Percentiles rank a stretch among this genome's conserved stretches.
phyloP scores from a whole-genome alignment of 176 grass and related monocot species.

The Oryza brachyantha region DNA sequence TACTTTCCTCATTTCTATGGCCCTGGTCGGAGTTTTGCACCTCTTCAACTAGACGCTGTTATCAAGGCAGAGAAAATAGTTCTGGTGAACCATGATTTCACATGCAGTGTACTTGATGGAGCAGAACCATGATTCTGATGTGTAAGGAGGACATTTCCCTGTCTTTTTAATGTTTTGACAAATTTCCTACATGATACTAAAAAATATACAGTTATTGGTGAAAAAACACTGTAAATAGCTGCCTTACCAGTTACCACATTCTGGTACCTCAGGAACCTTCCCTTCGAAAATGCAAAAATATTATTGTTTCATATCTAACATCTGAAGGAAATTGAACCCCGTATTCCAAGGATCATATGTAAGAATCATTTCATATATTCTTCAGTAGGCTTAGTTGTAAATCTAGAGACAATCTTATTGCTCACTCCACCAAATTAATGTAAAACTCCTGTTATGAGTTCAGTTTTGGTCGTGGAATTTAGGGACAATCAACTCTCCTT shows the following conservation, averaged over 20 bases:
- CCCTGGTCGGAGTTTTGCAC: conserved; percentile 51
- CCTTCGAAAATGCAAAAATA: neutral
- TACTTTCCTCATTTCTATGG: conserved; percentile 92
- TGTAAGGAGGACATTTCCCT: neutral
- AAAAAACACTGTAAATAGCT: no score
- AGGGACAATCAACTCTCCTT: no score
- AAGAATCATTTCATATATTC: neutral
- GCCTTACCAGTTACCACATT: no score
- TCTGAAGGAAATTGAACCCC: no score
- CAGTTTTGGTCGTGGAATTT: no score
- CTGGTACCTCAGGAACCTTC: no score
- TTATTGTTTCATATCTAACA: no score
- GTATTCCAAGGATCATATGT: neutral
- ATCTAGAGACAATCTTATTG: neutral
- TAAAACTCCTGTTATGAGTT: no score
- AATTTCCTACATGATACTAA: no score
- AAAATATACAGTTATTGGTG: no score
- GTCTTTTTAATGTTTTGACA: neutral
- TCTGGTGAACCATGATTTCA: conserved; percentile 38
- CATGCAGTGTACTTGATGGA: conserved; percentile 51
- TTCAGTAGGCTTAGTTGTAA: neutral
- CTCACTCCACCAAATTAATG: no score
- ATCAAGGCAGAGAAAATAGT: conserved; percentile 57
- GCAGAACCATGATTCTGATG: neutral
- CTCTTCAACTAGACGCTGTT: conserved; percentile 46